A percentile compares a stretch with the other conserved stretches of the same genome.
Conservation (phyloP, 1,284 basidiomycete species). For the Ganoderma boninense region DNA sequence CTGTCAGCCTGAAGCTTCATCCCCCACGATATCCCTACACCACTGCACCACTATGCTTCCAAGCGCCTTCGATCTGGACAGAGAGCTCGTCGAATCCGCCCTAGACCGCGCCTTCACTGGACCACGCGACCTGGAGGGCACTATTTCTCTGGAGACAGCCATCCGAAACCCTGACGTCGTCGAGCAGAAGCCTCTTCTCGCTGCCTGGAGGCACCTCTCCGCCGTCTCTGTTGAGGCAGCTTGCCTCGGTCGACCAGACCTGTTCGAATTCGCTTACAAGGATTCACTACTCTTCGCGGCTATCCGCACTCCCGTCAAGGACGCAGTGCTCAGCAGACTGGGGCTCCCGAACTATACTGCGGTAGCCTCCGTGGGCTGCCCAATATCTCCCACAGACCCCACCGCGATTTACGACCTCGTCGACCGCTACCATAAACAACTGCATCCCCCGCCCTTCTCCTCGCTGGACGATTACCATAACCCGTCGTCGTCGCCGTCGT, state of each 20-base stretch:
- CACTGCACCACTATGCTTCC: background rate
- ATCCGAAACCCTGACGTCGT: slow-evolving; percentile 11
- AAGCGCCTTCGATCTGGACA: background rate
- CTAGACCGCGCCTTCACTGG: slow-evolving; percentile 10
- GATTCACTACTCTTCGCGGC: slow-evolving; percentile 28
- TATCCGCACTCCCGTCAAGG: slow-evolving; percentile 16
- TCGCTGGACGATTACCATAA: background rate
- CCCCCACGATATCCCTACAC: background rate
- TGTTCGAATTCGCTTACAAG: slow-evolving; percentile 20
- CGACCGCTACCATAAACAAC: background rate
- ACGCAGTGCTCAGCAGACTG: background rate
- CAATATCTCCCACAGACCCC: background rate
- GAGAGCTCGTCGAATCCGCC: background rate
- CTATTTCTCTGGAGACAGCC: slow-evolving; percentile 21
- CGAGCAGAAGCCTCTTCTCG: slow-evolving; percentile 9
- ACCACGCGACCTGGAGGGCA: slow-evolving; percentile 5
- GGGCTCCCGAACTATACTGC: slow-evolving; percentile 1
- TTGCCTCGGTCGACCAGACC: slow-evolving; percentile 13
- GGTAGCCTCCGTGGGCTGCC: background rate
- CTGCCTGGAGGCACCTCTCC: slow-evolving; percentile 21
- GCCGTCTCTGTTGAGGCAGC: slow-evolving; percentile 25
- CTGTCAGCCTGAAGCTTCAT: background rate
- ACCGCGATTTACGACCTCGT: background rate
- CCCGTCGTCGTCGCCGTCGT: background rate
- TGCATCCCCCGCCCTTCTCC: background rate